Evolutionary conservation across 2,329 filamentous ascomycete species (phyloP), one percentile per base, ranked within the genome.

Genomic region (Dryadomyces quercivorus): DNA sequence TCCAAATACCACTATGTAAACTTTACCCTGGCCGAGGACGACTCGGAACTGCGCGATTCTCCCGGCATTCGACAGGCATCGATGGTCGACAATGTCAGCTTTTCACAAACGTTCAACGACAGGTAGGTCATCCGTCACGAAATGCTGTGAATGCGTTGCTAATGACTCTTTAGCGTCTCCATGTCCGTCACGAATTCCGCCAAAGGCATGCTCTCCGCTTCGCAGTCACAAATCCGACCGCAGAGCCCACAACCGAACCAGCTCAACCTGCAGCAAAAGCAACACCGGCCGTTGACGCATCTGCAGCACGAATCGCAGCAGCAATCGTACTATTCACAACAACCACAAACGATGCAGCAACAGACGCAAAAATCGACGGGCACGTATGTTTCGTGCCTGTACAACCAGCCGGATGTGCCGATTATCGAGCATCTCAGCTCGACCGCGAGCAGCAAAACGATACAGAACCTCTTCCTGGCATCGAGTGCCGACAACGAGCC

Each of bases 1-100:
- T 98, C 93, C 15, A 98, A 98, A 67, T 98, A 98, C 67, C 93
- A 98, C 69, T 98, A 98, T 64, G 81, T 85, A 49, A 83, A 84
- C 63, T 85, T 85, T 62, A 73, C 72, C 13, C 68, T 85, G 51
- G 69, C 73, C 45, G 81, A 84, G 51, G 81, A 84, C 56, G 72
- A 77, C 53, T 67, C 73, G 4, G 76, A 78, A 15, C 58, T 71
- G 4, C 67, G 67, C 45, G 71, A 77, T 31, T 69, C 74, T 15
- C 69, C 71, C 44, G 67, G 69, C 3, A 73, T 73, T 20, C 68
- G 73, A n/a, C 66, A 72, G 4, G 67, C 75, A 21, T 71, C 74
- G n/a, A 69, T 78, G 10, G 65, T 72, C n/a, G 78, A 81, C 54
- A 62, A 70, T 5, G 64, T 67, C 21, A 71, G 67, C 58, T 73